Percentiles rank a stretch among this genome's conserved stretches.
phyloP scores from a whole-genome alignment of 129 eudicot genomes.

The Artemisia tridentata region DNA sequence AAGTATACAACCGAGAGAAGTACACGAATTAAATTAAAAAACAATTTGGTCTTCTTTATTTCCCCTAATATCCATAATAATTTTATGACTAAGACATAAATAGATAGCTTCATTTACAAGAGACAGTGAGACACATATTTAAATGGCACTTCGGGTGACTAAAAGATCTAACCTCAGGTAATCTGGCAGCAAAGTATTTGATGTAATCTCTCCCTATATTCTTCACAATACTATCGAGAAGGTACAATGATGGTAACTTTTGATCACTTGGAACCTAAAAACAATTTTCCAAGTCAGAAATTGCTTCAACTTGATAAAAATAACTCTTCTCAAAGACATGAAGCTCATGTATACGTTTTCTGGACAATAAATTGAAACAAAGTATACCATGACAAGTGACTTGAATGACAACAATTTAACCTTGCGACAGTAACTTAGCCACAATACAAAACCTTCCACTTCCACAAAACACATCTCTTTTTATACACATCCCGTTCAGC shows the following conservation, averaged over 20 bases:
- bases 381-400: neutral
- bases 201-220: constrained; percentile 92
- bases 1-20: constrained; percentile 15
- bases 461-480: constrained; percentile 6
- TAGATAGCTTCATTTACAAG: neutral
- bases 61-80: constrained; percentile 13
- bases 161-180: constrained; percentile 87
- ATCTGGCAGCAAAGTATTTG: constrained; percentile 66
- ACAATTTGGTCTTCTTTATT: constrained; percentile 12
- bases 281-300: constrained; percentile 36
- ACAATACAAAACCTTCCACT: constrained; percentile 11
- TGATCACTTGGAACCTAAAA: constrained; percentile 93
- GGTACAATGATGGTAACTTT: constrained; percentile 90
- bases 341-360: constrained; percentile 13
- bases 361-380: neutral
- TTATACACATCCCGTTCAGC: constrained; percentile 15
- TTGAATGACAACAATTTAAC: neutral
- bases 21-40: constrained; percentile 16
- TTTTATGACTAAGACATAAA: constrained; percentile 8
- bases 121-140: constrained; percentile 21
- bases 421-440: constrained; percentile 9
- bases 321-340: constrained; percentile 13
- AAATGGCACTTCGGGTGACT: constrained; percentile 23
- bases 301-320: constrained; percentile 15
- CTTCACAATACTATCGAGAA: constrained; percentile 96